phyloP scores from a whole-genome alignment of 1,139 yeast species.

The Casaregolazyma suthepensis region DNA sequence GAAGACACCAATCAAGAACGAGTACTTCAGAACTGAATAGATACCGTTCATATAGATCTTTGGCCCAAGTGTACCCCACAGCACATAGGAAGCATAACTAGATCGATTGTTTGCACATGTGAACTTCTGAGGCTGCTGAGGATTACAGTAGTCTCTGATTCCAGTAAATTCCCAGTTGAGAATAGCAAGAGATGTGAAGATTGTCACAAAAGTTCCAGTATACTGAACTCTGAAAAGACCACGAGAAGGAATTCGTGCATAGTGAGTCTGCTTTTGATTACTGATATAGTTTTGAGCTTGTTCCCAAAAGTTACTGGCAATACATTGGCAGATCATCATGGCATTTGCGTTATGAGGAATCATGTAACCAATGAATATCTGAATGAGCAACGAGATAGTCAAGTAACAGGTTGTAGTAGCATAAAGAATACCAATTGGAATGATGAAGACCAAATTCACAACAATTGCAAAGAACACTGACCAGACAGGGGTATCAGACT shows the following conservation, averaged over 20 bases:
- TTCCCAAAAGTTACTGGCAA: slow-evolving; percentile 57
- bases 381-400: slow-evolving; percentile 50
- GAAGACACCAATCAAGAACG: slow-evolving; percentile 50
- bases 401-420: slow-evolving; percentile 48
- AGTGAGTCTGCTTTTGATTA: slow-evolving; percentile 56
- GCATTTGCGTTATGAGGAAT: slow-evolving; percentile 60
- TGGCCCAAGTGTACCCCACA: slow-evolving; percentile 63
- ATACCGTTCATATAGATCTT: slow-evolving; percentile 44
- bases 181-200: slow-evolving; percentile 46
- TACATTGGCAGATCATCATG: slow-evolving; percentile 49
- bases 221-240: slow-evolving; percentile 55
- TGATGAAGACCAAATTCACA: slow-evolving; percentile 48
- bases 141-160: slow-evolving; percentile 42
- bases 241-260: slow-evolving; percentile 50
- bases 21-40: slow-evolving; percentile 42
- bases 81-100: slow-evolving; percentile 36
- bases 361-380: slow-evolving; percentile 55
- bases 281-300: slow-evolving; percentile 44
- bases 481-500: slow-evolving; percentile 47
- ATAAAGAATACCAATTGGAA: slow-evolving; percentile 44
- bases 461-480: slow-evolving; percentile 51
- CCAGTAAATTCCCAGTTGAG: slow-evolving; percentile 47
- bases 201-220: slow-evolving; percentile 34
- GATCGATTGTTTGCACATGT: slow-evolving; percentile 34
- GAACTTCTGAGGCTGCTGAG: slow-evolving; percentile 33